Evolutionary conservation across 176 grass and related monocot species (phyloP), one percentile per base, ranked within the genome.

Genomic region (Pontederia paniculata): DNA sequence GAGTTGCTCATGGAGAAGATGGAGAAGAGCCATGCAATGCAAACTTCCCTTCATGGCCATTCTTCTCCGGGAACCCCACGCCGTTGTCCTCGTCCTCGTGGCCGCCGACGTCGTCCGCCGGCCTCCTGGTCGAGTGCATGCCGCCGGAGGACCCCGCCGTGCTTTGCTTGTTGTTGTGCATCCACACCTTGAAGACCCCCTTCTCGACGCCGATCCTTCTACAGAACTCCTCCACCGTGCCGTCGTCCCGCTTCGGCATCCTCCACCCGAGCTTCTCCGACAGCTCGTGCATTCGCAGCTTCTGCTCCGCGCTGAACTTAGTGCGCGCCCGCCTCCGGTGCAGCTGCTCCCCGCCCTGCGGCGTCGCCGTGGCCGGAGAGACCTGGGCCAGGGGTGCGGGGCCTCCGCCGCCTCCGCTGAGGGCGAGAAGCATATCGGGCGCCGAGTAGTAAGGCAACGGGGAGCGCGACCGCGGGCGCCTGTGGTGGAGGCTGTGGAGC

Each of bases 111-210:
- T 37, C 28, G 28, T 37, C 28, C 28, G 28, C 28, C 28, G 28
- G 0, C 28, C 28, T 37, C 28, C 28, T 37, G 5, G 28, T 5
- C 28, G 28, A 37, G 7, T 37, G 28, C 28, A 37, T 37, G 28
- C 28, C 28, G 28, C 28, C 28, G 28, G 28, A 37, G 7, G 28
- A 37, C 28, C 28, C 28, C 28, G 28, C 28, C 28, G 28, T 2
- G 28, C 3, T 37, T 37, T 95, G 89, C 80, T 95, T 95, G 80
- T 95, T 95, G 84, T 95, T 95, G 78, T 88, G 89, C 89, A 95
- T 95, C 89, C 89, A 95, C 17, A 95, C 84, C 75, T 95, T 95
- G 68, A 95, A 85, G 63, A 95, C 89, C 63, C 89, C 78, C 67
- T 82, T 88, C 19, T 75, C 75, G 21, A 95, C 81, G 47, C 89